phyloP scores from a whole-genome alignment of 345 rosid genomes.

The Arabis hirsuta region DNA sequence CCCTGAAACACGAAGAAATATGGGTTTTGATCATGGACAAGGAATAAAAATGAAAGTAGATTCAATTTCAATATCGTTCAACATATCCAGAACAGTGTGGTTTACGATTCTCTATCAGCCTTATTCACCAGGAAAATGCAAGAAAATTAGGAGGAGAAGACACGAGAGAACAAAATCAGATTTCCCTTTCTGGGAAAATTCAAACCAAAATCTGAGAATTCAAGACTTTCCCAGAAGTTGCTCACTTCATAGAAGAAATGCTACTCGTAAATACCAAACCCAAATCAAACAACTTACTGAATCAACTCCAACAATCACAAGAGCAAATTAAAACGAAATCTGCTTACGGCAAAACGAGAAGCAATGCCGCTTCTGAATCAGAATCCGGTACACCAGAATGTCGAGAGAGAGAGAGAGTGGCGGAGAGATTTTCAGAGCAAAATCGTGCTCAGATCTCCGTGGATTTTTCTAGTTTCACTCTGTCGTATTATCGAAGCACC shows the following conservation, averaged over 20 bases:
- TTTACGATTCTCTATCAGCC: not conserved
- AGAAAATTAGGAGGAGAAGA: too few species aligned
- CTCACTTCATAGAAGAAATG: not conserved
- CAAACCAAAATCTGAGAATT: not conserved
- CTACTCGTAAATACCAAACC: not conserved
- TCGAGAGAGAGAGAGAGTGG: not conserved
- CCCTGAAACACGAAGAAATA: conserved; percentile 7
- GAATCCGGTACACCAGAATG: conserved; percentile 30
- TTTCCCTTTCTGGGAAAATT: not conserved
- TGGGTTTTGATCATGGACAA: not conserved
- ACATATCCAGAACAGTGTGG: conserved; percentile 7
- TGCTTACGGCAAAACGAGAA: conserved; percentile 2
- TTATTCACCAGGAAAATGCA: not conserved
- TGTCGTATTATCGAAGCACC: conserved; percentile 23
- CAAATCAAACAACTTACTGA: conserved; percentile 8
- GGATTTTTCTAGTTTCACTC: not conserved
- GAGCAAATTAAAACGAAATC: conserved; percentile 19
- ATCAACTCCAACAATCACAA: conserved; percentile 9
- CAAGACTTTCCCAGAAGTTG: not conserved
- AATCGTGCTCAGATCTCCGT: conserved; percentile 32
- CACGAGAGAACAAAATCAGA: not conserved
- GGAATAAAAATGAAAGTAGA: not conserved
- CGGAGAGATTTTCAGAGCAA: not conserved
- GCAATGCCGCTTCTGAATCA: conserved; percentile 29
- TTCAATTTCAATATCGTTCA: not conserved